Base-by-base conservation (phyloP, 768 basidiomycete genomes). In the Leucosporidium scottii region DNA sequence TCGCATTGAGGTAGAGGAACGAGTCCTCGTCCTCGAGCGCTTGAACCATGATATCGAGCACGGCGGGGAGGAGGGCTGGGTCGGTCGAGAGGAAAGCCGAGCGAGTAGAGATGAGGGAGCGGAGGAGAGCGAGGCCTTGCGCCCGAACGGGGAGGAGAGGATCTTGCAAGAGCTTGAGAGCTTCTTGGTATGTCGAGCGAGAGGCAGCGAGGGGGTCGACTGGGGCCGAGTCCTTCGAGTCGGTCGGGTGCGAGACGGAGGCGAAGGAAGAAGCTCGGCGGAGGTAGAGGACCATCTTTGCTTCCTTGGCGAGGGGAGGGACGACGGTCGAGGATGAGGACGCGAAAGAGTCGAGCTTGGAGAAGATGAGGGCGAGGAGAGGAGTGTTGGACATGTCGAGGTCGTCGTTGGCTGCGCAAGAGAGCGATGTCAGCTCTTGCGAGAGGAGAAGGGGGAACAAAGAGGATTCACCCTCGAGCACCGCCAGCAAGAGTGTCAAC, bases 101-200 rank as follows among this genome's bases (percentile, higher is more conserved):
- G 21, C 36, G 31, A 0, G 44, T 48, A 0, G 39, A 25, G 25
- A 93, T 85, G 30, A 97, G 84, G 68, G 90, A 84, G 58, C 88
- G 86, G 27, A 98, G 82, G 28, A 93, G 81, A 48, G 91, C 81
- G 4, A 97, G 81, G 9, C 94, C 94, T 76, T 97, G 93, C 0
- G 91, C 94, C 57, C 93, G 87, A 50, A 98, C 93, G 27, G 94
- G 93, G 15, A 97, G 82, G 47, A 94, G 85, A 1, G 91, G 88
- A 77, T 98, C 94, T 78, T 93, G 89, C 17, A 97, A 80, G 30
- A 93, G 83, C 71, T 87, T 88, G 23, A 97, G 81, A 4, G 93
- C 91, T 73, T 88, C 87, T 74, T 91, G 91, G 77, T 96, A 98
- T 10, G 81, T 84, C 58, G 85, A 85, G 63, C 86, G 85, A 6